Evolutionary conservation across 1,284 basidiomycete genomes (phyloP), one percentile per base, ranked within the genome.

Genomic region (Somion occarium): DNA sequence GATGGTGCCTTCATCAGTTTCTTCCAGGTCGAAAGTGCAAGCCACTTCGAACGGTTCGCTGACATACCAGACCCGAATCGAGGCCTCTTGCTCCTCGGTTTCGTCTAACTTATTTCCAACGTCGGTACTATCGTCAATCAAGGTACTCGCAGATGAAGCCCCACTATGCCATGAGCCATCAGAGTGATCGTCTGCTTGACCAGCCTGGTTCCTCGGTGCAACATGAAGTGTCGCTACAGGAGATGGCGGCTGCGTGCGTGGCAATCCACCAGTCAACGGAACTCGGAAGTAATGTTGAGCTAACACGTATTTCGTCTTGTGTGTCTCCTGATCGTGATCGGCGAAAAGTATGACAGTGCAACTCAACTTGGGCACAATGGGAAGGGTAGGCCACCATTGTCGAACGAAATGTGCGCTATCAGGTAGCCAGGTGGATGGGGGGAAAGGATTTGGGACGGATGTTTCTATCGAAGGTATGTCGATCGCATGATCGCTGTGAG

Each of bases 261-360:
- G 39, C 20, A 41, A 9, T 5, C 20, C 9, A 7, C 39, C 39
- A 9, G 39, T 41, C 15, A 41, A 59, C 13, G 85, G 85, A 0
- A 87, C 83, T 13, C 75, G 71, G 64, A 88, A 87, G 63, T 88
- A 88, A 63, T 88, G 85, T 57, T 88, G 85, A 2, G 82, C 82
- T 11, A 88, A 73, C n/a, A 85, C 80, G 59, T 82, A 87, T 38
- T 74, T 70, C 44, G 77, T 81, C 2, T 72, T 71, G 51, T 82
- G 80, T 11, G 79, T 80, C 2, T 69, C 64, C 7, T 71, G 72
- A 56, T 87, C 78, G 51, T 84, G 82, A 11, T 74, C 70, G 0
- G 82, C 78, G 2, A 86, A 73, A 1, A 88, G 70, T 15, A 86
- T 74, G n/a, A 88, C 84, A 0, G 85, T 85, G 58, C 83, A 87